Evolutionary conservation across 345 rosid genomes (phyloP).

Genomic region (Lumnitzera littorea): DNA sequence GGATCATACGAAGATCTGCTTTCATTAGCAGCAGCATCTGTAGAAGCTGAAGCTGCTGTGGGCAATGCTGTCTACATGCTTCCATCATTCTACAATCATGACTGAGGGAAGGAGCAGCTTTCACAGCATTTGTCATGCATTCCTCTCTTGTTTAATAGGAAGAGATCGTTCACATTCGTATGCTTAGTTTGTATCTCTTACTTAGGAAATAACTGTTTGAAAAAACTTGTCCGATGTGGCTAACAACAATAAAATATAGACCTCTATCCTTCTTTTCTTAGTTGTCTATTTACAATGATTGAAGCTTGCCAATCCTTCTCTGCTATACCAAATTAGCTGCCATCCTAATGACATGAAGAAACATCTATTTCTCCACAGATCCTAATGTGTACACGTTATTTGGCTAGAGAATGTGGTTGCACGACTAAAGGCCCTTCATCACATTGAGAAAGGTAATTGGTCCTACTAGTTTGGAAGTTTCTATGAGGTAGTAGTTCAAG

Average conservation of each 20-base stretch:
- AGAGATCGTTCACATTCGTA: not conserved
- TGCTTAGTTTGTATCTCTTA: too few relatives aligned
- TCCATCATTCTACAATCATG: conserved; percentile 86
- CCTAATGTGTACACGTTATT: conserved; percentile 63
- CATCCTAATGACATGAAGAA: not conserved
- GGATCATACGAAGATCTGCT: conserved; percentile 75
- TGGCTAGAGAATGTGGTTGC: conserved; percentile 74
- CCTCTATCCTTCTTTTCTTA: too few relatives aligned
- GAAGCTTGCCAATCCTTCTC: not conserved
- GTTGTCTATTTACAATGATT: not conserved
- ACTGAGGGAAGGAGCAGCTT: conserved; percentile 41
- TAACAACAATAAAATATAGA: too few relatives aligned
- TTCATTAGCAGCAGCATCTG: conserved; percentile 66
- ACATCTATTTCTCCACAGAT: conserved; percentile 33
- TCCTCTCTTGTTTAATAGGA: not conserved
- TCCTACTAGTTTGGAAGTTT: not conserved
- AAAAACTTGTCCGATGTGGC: too few relatives aligned
- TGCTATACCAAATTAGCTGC: not conserved
- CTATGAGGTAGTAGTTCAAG: not conserved
- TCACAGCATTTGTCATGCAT: not conserved
- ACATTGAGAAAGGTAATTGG: conserved; percentile 61
- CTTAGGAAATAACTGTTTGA: too few relatives aligned
- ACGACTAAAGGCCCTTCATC: conserved; percentile 61
- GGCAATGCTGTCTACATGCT: conserved; percentile 84
- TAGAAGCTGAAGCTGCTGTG: conserved; percentile 71